Evolutionary conservation across 2,329 filamentous ascomycete genomes (phyloP).

Genomic region (Neodidymelliopsis sp.): DNA sequence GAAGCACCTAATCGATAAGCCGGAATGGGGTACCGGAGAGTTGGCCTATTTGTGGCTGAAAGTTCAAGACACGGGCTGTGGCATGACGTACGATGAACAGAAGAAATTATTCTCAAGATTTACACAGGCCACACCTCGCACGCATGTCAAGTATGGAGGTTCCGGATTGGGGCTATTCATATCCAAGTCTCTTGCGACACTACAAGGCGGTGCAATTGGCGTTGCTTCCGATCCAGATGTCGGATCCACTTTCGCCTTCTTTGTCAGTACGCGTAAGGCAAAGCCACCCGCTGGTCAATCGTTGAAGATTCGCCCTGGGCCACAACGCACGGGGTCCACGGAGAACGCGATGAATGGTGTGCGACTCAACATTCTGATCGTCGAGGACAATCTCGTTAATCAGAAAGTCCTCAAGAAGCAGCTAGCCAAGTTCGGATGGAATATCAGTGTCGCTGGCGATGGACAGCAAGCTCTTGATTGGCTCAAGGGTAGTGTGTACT

Average conservation of each 20-base stretch:
- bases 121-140: constrained; percentile 40
- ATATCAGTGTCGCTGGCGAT: constrained; percentile 48
- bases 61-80: constrained; percentile 51
- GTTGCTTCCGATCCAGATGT: constrained; percentile 45
- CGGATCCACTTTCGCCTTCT: constrained; percentile 53
- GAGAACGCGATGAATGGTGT: constrained; percentile 32
- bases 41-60: constrained; percentile 47
- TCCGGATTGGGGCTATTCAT: constrained; percentile 55
- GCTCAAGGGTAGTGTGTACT: constrained; percentile 40
- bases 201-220: constrained; percentile 54
- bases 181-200: constrained; percentile 41
- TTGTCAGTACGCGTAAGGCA: constrained; percentile 41
- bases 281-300: constrained; percentile 17
- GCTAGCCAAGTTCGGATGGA: constrained; percentile 46
- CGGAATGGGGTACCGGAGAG: constrained; percentile 43
- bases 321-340: constrained; percentile 19
- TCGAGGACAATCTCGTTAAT: constrained; percentile 53
- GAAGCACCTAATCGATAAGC: constrained; percentile 16
- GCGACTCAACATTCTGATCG: constrained; percentile 39
- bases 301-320: constrained; percentile 11
- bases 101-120: constrained; percentile 43
- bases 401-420: constrained; percentile 52
- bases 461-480: constrained; percentile 50
- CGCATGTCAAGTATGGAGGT: constrained; percentile 51
- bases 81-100: constrained; percentile 49